A percentile compares a stretch with the other conserved stretches of the same genome.
Conservation (phyloP, 228 moss, liverwort and hornwort genomes). For the Sphagnum magellanicum region DNA sequence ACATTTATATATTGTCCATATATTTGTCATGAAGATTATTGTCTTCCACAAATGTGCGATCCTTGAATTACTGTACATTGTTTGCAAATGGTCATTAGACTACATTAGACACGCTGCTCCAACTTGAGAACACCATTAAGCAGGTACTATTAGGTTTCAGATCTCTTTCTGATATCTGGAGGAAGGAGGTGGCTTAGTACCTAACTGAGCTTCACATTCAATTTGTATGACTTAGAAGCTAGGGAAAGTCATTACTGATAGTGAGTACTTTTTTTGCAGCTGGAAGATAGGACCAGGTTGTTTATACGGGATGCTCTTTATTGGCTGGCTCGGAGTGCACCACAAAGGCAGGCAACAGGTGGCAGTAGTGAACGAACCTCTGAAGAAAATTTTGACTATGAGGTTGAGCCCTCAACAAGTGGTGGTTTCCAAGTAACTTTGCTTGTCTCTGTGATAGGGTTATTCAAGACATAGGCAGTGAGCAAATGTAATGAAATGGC, state of each 20-base stretch:
- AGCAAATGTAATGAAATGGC: no score
- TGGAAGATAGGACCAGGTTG: constrained; percentile 72
- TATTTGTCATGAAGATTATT: neutral
- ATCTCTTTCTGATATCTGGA: no score
- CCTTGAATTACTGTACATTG: neutral
- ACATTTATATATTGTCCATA: neutral
- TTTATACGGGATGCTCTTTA: constrained; percentile 88
- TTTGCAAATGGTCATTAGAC: constrained; percentile 2
- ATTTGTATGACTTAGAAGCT: no score
- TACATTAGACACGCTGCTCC: constrained; percentile 64
- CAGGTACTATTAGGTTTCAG: constrained; percentile 29
- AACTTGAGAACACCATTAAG: constrained; percentile 62
- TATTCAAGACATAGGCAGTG: neutral
- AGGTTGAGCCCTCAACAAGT: constrained; percentile 68
- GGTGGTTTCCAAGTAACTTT: constrained; percentile 58
- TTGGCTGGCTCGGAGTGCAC: constrained; percentile 88
- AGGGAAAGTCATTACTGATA: no score
- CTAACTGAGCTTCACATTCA: no score
- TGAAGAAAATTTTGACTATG: constrained; percentile 58
- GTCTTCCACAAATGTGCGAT: neutral
- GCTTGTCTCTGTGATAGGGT: neutral
- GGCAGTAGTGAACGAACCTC: constrained; percentile 47
- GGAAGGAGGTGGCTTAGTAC: no score
- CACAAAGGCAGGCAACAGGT: constrained; percentile 62
- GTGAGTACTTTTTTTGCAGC: constrained; percentile 27